These are phyloP conservation scores for Emmonsia crescens DNA, from an alignment of 2,329 filamentous ascomycete species.

Conservation along the genomic window DNA sequence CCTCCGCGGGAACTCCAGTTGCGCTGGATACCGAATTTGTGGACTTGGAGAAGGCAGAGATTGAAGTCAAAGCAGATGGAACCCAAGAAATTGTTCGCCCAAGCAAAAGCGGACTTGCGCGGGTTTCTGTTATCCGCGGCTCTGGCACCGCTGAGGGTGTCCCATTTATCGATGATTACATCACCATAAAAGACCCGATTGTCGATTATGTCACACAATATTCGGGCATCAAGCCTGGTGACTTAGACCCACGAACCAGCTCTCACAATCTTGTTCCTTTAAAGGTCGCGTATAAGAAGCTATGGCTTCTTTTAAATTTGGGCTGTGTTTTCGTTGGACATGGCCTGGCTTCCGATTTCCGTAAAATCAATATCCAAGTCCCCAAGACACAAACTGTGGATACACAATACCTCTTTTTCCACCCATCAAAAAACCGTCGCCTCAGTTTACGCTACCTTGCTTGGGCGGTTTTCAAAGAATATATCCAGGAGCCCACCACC, in stretches of 20 bases:
- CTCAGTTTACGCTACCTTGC: slow-evolving; percentile 84
- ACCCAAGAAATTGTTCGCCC: slow-evolving; percentile 85
- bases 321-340: slow-evolving; percentile 92
- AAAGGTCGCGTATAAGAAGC: slow-evolving; percentile 92
- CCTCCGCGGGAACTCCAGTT: slow-evolving; percentile 61
- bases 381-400: slow-evolving; percentile 85
- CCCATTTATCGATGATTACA: slow-evolving; percentile 96
- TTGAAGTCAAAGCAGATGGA: slow-evolving; percentile 91
- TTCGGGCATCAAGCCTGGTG: slow-evolving; percentile 78
- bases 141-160: slow-evolving; percentile 63
- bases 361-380: slow-evolving; percentile 95
- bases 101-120: slow-evolving; percentile 80
- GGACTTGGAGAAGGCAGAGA: slow-evolving; percentile 80
- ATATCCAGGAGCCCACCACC: slow-evolving; percentile 64
- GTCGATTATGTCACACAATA: slow-evolving; percentile 93
- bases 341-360: slow-evolving; percentile 87
- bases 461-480: slow-evolving; percentile 82
- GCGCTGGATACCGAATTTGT: slow-evolving; percentile 97
- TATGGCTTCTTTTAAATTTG: slow-evolving; percentile 91
- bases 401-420: slow-evolving; percentile 83
- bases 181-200: slow-evolving; percentile 77
- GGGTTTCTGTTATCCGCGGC: slow-evolving; percentile 81
- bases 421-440: slow-evolving; percentile 69
- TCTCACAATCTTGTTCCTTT: slow-evolving; percentile 74
- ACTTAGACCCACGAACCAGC: slow-evolving; percentile 69